These are phyloP conservation scores for Wilcoxina mikolae DNA, from an alignment of 495 filamentous ascomycete genomes.

Conservation along the genomic window DNA sequence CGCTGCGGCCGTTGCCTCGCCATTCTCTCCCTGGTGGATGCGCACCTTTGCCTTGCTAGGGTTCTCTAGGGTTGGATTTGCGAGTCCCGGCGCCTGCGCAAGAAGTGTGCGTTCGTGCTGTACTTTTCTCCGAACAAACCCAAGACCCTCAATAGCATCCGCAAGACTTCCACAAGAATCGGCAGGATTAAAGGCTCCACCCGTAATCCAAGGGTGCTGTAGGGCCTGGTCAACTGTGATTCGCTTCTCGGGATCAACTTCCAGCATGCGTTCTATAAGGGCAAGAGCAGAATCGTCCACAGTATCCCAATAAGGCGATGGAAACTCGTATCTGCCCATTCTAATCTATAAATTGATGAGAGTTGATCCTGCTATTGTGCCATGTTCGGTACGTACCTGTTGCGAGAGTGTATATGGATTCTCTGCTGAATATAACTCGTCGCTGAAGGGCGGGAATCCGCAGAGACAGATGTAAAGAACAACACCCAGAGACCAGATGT, in stretches of 20 bases:
- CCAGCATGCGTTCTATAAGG: conserved; percentile 89
- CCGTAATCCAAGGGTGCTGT: conserved; percentile 76
- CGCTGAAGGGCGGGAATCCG: conserved; percentile 92
- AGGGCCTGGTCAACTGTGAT: conserved; percentile 83
- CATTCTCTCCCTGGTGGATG: conserved; percentile 16
- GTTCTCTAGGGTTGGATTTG: conserved; percentile 74
- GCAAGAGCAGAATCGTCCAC: conserved; percentile 82
- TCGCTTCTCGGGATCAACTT: conserved; percentile 65
- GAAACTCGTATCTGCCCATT: conserved; percentile 78
- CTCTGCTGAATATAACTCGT: conserved; percentile 64
- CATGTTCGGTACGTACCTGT: conserved; percentile 20
- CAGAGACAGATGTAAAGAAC: conserved; percentile 99
- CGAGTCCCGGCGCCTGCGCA: conserved; percentile 33
- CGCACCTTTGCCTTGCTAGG: conserved; percentile 29
- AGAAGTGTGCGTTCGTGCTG: conserved; percentile 72
- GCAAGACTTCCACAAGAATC: conserved; percentile 93
- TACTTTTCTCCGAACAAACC: conserved; percentile 69
- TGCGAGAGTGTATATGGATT: conserved; percentile 80
- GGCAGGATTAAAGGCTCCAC: conserved; percentile 38
- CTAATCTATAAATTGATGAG: conserved; percentile 49
- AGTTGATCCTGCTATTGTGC: too few relatives aligned
- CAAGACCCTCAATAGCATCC: conserved; percentile 61
- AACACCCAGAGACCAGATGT: conserved; percentile 93
- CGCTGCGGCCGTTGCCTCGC: conserved; percentile 15
- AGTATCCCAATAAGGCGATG: conserved; percentile 93